Conservation (phyloP, 2,329 filamentous ascomycete species). For the Trichophyton mentagrophytes region DNA sequence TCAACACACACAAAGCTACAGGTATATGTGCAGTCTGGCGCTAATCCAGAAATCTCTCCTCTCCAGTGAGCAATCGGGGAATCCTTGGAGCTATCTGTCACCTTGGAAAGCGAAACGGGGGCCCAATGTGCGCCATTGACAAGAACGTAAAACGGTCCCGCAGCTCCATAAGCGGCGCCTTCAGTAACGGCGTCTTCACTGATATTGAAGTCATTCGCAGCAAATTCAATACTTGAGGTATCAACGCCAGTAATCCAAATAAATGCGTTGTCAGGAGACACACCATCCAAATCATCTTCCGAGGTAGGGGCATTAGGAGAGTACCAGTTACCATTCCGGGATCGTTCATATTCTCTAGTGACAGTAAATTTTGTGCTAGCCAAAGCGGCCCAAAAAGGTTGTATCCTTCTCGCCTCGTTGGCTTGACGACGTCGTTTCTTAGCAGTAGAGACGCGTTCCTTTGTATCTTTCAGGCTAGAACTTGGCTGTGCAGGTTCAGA, state of each 20-base stretch:
- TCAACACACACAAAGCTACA: slow-evolving; percentile 49
- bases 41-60: slow-evolving; percentile 52
- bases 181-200: slow-evolving; percentile 19
- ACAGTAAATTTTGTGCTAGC: slow-evolving; percentile 95
- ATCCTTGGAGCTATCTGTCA: slow-evolving; percentile 33
- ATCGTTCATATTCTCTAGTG: slow-evolving; percentile 80
- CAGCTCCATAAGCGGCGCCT: slow-evolving; percentile 16
- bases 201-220: slow-evolving; percentile 29
- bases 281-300: slow-evolving; percentile 31
- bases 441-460: slow-evolving; percentile 46
- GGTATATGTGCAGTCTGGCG: slow-evolving; percentile 50
- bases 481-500: slow-evolving; percentile 30
- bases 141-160: slow-evolving; percentile 52
- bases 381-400: slow-evolving; percentile 86
- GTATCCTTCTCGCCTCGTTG: slow-evolving; percentile 76
- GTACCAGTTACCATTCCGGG: slow-evolving; percentile 33
- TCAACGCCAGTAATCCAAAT: slow-evolving; percentile 38
- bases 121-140: slow-evolving; percentile 55
- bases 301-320: slow-evolving; percentile 23
- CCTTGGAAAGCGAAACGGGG: slow-evolving; percentile 43
- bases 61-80: slow-evolving; percentile 40
- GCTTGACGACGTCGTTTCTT: slow-evolving; percentile 87
- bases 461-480: slow-evolving; percentile 38
- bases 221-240: slow-evolving; percentile 36
- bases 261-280: slow-evolving; percentile 31